These are phyloP conservation scores for Mentha longifolia DNA, from an alignment of 257 asterid species.

Conservation along the genomic window DNA sequence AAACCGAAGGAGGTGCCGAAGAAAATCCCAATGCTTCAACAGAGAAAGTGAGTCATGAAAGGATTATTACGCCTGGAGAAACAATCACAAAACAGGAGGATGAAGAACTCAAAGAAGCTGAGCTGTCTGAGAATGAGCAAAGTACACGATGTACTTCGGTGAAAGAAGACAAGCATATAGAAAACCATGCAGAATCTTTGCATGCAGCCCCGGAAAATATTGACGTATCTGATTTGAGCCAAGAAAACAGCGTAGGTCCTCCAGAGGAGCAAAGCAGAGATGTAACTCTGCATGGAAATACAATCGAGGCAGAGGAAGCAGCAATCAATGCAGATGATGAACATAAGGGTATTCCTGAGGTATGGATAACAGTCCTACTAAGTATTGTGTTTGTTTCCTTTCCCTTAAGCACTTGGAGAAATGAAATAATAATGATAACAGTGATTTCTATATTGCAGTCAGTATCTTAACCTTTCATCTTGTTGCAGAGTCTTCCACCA, in stretches of 20 bases:
- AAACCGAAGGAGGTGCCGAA: neutral
- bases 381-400: neutral
- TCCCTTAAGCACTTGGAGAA: neutral
- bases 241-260: conserved; percentile 26
- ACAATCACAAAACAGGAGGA: conserved; percentile 5
- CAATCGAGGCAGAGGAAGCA: conserved; percentile 28
- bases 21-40: neutral
- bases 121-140: conserved; percentile 16
- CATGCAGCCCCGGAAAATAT: conserved; percentile 29
- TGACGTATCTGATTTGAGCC: conserved; percentile 30
- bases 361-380: conserved; percentile 26
- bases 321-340: conserved; percentile 26
- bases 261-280: conserved; percentile 31
- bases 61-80: neutral
- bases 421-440: neutral
- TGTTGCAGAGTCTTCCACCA: conserved; percentile 31
- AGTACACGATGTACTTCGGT: neutral
- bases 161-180: conserved; percentile 6
- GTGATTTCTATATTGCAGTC: neutral
- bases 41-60: conserved; percentile 2
- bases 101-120: conserved; percentile 22
- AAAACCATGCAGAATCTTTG: conserved; percentile 35
- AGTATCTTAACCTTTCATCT: conserved; percentile 23
- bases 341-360: conserved; percentile 34
- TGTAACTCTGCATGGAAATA: conserved; percentile 9